phyloP scores from a whole-genome alignment of 495 filamentous ascomycete species.

The Xylaria castorea region DNA sequence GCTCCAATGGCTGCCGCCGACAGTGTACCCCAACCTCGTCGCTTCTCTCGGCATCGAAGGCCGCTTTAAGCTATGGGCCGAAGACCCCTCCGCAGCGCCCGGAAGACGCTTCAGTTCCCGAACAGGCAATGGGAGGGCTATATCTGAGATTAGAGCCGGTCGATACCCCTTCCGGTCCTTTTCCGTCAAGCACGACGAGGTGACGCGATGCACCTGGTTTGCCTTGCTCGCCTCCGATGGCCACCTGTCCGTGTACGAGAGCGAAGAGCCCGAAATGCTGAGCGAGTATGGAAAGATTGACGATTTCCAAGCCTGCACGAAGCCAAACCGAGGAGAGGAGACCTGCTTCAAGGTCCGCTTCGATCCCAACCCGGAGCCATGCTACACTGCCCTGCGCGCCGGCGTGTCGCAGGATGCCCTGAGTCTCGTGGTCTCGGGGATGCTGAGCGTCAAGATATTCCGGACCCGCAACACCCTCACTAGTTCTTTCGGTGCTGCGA shows the following conservation, averaged over 20 bases:
- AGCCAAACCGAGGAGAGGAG: slow-evolving; percentile 75
- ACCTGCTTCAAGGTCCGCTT: slow-evolving; percentile 84
- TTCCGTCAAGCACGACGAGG: slow-evolving; percentile 75
- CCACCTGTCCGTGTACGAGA: slow-evolving; percentile 80
- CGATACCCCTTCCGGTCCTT: slow-evolving; percentile 69
- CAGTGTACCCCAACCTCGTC: slow-evolving; percentile 63
- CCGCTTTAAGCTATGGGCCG: slow-evolving; percentile 87
- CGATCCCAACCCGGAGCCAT: slow-evolving; percentile 80
- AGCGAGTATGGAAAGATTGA: slow-evolving; percentile 77
- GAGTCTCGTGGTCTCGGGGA: slow-evolving; percentile 80
- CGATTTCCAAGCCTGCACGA: slow-evolving; percentile 66
- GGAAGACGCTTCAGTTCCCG: slow-evolving; percentile 75
- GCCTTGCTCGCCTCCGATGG: slow-evolving; percentile 84
- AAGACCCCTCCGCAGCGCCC: slow-evolving; percentile 77
- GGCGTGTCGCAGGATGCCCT: slow-evolving; percentile 76
- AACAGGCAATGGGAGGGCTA: slow-evolving; percentile 43
- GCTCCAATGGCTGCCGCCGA: slow-evolving; percentile 77
- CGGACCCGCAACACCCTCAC: slow-evolving; percentile 69
- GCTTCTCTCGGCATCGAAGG: slow-evolving; percentile 82
- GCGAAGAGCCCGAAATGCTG: slow-evolving; percentile 82
- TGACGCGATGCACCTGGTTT: slow-evolving; percentile 74
- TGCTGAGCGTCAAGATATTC: slow-evolving; percentile 80
- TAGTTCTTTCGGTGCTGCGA: slow-evolving; percentile 56
- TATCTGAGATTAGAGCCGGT: slow-evolving; percentile 53
- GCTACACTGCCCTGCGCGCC: slow-evolving; percentile 75